phyloP scores from a whole-genome alignment of 2,329 filamentous ascomycete species.

The Penicillium corylophilum region DNA sequence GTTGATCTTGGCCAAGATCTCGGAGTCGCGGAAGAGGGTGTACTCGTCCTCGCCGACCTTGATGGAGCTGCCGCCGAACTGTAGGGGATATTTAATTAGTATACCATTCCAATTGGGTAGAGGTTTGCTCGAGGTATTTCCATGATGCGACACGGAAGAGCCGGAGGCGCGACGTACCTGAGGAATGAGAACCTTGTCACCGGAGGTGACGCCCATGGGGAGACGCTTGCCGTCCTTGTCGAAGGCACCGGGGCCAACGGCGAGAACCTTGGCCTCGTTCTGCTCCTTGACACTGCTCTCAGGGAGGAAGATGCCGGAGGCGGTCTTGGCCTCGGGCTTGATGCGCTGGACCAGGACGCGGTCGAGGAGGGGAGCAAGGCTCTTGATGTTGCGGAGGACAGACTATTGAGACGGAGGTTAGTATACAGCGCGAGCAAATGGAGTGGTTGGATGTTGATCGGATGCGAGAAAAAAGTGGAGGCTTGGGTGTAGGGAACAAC shows the following conservation, averaged over 20 bases:
- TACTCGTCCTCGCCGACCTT: conserved; percentile 98
- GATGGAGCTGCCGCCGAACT: conserved; percentile 92
- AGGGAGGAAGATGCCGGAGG: conserved; percentile 94
- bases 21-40: conserved; percentile 93
- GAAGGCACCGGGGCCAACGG: conserved; percentile 83
- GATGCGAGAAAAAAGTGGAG: conserved; percentile 9
- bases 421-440: conserved; percentile 1
- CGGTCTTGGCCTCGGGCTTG: conserved; percentile 96
- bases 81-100: conserved; percentile 23
- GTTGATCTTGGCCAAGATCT: conserved; percentile 98
- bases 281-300: conserved; percentile 97
- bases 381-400: conserved; percentile 91
- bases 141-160: conserved; percentile 9
- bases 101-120: background rate
- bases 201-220: conserved; percentile 74
- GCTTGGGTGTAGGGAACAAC: background rate
- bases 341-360: conserved; percentile 96
- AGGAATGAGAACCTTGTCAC: conserved; percentile 94
- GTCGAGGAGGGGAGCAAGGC: conserved; percentile 92
- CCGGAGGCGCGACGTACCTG: conserved; percentile 60
- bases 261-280: conserved; percentile 94
- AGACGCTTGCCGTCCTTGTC: conserved; percentile 89
- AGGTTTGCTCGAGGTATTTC: background rate
- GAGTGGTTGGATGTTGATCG: background rate
- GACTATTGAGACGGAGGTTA: conserved; percentile 25